A percentile compares a stretch with the other conserved stretches of the same genome.
Conservation (phyloP, 2,329 filamentous ascomycete species). For the Fusarium sp. region DNA sequence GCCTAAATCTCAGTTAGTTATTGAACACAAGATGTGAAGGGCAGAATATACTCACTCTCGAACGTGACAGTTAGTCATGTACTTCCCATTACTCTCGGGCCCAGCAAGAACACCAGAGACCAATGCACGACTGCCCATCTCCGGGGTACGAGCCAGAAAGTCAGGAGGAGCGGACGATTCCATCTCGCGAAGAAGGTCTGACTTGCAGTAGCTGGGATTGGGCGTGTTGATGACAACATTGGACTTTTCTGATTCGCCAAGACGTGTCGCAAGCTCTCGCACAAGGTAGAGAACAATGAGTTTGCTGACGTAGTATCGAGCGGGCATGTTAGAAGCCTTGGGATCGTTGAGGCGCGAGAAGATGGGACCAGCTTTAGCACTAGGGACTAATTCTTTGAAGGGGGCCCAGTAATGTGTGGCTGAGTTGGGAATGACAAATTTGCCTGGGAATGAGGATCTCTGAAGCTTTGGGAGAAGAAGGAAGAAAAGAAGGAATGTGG, state of each 20-base stretch:
- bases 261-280: conserved; percentile 49
- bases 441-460: conserved; percentile 39
- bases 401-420: conserved; percentile 48
- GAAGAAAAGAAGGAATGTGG: conserved; percentile 41
- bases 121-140: conserved; percentile 58
- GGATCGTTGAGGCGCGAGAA: conserved; percentile 52
- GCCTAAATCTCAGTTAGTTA: conserved; percentile 7
- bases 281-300: conserved; percentile 50
- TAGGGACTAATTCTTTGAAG: conserved; percentile 41
- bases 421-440: conserved; percentile 44
- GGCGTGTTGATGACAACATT: conserved; percentile 55
- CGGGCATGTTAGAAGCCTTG: conserved; percentile 46
- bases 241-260: conserved; percentile 7
- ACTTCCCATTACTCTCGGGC: conserved; percentile 52
- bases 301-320: conserved; percentile 53
- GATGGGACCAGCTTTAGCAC: conserved; percentile 28
- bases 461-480: conserved; percentile 44
- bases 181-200: conserved; percentile 45
- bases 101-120: conserved; percentile 51
- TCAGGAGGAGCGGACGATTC: background rate
- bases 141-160: conserved; percentile 59
- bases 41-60: conserved; percentile 33
- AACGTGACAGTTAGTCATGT: conserved; percentile 52
- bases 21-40: accelerated
- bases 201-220: conserved; percentile 59